Percentiles rank a stretch among this genome's conserved stretches.
phyloP scores from a whole-genome alignment of 805 yeast species.

The Kodamaea kakaduensis region DNA sequence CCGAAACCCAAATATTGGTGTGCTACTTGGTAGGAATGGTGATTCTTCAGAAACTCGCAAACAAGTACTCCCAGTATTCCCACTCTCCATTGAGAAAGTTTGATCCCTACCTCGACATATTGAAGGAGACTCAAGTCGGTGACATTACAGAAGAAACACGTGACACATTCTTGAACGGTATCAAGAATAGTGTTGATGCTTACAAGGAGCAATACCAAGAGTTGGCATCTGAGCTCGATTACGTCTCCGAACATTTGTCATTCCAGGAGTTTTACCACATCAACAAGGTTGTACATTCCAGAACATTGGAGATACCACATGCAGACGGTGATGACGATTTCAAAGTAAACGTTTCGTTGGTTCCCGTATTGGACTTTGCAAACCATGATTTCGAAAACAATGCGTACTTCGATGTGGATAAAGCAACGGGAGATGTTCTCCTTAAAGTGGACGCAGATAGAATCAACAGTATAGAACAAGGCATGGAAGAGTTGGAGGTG shows the following conservation, averaged over 20 bases:
- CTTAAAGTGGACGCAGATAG: slow-evolving; percentile 19
- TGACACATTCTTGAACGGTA: slow-evolving; percentile 9
- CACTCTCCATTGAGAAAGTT: slow-evolving; percentile 20
- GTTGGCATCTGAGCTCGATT: slow-evolving; percentile 4
- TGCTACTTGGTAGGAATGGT: slow-evolving; percentile 23
- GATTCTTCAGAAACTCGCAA: slow-evolving; percentile 6
- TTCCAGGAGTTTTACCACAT: slow-evolving; percentile 26
- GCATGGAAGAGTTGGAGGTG: too few species aligned
- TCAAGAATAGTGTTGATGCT: slow-evolving; percentile 3
- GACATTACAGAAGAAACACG: slow-evolving; percentile 14
- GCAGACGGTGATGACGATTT: slow-evolving; percentile 33
- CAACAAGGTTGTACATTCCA: slow-evolving; percentile 49
- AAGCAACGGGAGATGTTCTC: slow-evolving; percentile 38
- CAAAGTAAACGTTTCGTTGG: slow-evolving; percentile 50
- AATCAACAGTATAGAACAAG: too few species aligned
- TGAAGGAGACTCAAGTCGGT: slow-evolving; percentile 24
- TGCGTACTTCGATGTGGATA: slow-evolving; percentile 61
- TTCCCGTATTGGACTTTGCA: slow-evolving; percentile 65
- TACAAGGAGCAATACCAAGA: slow-evolving; percentile 13
- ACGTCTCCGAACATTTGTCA: slow-evolving; percentile 12
- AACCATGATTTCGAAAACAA: slow-evolving; percentile 52
- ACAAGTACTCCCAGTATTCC: slow-evolving; percentile 3
- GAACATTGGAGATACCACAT: slow-evolving; percentile 64
- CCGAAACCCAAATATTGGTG: slow-evolving; percentile 27
- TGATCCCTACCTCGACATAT: slow-evolving; percentile 29